These are phyloP conservation scores for Plasmodium cynomolgi DNA, from an alignment of 169 alveolate genomes.

Conservation along the genomic window DNA sequence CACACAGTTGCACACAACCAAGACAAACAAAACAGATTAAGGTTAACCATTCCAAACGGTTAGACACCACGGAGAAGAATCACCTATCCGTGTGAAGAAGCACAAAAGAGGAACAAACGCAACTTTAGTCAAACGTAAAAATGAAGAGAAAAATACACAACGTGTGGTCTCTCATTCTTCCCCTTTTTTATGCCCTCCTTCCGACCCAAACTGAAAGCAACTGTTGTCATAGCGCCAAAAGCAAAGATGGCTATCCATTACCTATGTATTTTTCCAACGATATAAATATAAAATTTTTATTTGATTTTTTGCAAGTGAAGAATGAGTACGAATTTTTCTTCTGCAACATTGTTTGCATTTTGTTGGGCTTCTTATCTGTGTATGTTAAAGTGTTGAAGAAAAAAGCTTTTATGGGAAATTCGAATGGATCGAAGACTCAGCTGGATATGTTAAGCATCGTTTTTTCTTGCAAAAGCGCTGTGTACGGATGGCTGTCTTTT, in stretches of 20 bases:
- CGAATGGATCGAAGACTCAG: not conserved
- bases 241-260: constrained; percentile 18
- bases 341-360: constrained; percentile 44
- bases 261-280: constrained; percentile 64
- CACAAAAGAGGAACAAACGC: not conserved
- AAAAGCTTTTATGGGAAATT: not conserved
- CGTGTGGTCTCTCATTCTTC: not conserved
- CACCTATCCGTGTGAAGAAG: not conserved
- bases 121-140: not conserved
- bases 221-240: not conserved
- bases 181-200: not conserved
- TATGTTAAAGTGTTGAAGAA: constrained; percentile 44
- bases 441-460: not conserved
- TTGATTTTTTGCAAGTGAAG: constrained; percentile 55
- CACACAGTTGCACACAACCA: not conserved
- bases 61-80: not conserved
- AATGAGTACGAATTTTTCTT: constrained; percentile 26
- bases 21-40: not conserved
- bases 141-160: not conserved
- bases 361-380: constrained; percentile 40
- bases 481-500: constrained; percentile 22
- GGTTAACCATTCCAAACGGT: not conserved
- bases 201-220: constrained; percentile 5
- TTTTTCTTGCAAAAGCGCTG: not conserved
- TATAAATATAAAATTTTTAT: constrained; percentile 48